Conservation (phyloP, 495 filamentous ascomycete species). For the Aspergillus heteromorphus region DNA sequence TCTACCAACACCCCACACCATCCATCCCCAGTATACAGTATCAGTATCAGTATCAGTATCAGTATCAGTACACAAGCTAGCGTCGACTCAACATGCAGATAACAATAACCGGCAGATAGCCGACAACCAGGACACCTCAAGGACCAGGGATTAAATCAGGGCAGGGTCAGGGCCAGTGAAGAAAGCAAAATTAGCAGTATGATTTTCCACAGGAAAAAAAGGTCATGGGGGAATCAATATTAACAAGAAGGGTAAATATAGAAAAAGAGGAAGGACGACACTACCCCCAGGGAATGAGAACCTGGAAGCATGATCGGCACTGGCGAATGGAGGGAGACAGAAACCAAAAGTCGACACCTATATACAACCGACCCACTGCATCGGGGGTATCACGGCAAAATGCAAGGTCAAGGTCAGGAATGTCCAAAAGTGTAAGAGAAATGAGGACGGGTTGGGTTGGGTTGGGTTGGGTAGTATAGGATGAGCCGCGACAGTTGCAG, state of each 20-base stretch:
- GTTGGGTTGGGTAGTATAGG: no score
- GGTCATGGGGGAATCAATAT: background rate
- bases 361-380: conserved; percentile 5
- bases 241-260: background rate
- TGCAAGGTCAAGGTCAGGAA: conserved; percentile 2
- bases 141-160: background rate
- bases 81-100: no score
- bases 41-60: no score
- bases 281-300: background rate
- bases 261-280: background rate
- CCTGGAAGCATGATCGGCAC: background rate
- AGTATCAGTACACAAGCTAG: no score
- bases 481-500: background rate
- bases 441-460: background rate
- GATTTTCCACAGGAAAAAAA: background rate
- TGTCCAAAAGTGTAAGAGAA: background rate
- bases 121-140: background rate
- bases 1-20: no score
- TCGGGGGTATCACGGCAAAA: conserved; percentile 7
- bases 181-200: background rate
- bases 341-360: conserved; percentile 4
- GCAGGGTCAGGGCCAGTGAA: no score
- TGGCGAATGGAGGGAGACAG: conserved; percentile 2
- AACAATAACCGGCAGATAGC: no score
- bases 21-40: no score